phyloP scores from a whole-genome alignment of 1,284 basidiomycete genomes.

The Ustilago lituana region DNA sequence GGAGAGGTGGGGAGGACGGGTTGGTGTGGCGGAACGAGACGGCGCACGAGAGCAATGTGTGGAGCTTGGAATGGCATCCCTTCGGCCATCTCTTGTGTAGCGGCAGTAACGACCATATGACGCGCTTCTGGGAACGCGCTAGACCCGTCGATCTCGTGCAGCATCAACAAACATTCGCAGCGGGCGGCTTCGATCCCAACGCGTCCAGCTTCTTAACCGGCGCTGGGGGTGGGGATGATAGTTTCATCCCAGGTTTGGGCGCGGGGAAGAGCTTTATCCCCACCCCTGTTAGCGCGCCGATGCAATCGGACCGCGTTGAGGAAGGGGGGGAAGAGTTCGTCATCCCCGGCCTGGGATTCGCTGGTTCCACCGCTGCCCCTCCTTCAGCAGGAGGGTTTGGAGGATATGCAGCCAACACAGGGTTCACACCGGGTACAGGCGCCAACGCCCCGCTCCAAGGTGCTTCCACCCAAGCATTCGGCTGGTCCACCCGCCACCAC shows the following conservation, averaged over 20 bases:
- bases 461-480: slow-evolving; percentile 1
- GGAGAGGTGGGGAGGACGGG: slow-evolving; percentile 12
- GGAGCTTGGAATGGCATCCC: slow-evolving; percentile 93
- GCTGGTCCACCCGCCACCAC: slow-evolving; percentile 9
- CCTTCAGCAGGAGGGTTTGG: background rate
- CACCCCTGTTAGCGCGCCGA: background rate
- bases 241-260: slow-evolving; percentile 38
- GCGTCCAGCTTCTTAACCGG: background rate
- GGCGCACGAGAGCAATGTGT: slow-evolving; percentile 97
- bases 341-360: slow-evolving; percentile 28
- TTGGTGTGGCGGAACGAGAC: slow-evolving; percentile 85
- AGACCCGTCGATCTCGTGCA: slow-evolving; percentile 72
- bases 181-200: slow-evolving; percentile 1
- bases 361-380: background rate
- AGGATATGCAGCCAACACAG: background rate
- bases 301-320: background rate
- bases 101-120: slow-evolving; percentile 95
- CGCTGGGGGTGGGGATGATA: slow-evolving; percentile 15
- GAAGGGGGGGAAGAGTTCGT: slow-evolving; percentile 18
- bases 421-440: slow-evolving; percentile 28
- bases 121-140: slow-evolving; percentile 94
- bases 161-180: background rate
- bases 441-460: slow-evolving; percentile 23
- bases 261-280: slow-evolving; percentile 20
- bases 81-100: slow-evolving; percentile 91